A percentile compares a stretch with the other conserved stretches of the same genome.
Evolutionary conservation across 2,329 filamentous ascomycete genomes (phyloP).

Genomic region (Microsporum ferrugineum): DNA sequence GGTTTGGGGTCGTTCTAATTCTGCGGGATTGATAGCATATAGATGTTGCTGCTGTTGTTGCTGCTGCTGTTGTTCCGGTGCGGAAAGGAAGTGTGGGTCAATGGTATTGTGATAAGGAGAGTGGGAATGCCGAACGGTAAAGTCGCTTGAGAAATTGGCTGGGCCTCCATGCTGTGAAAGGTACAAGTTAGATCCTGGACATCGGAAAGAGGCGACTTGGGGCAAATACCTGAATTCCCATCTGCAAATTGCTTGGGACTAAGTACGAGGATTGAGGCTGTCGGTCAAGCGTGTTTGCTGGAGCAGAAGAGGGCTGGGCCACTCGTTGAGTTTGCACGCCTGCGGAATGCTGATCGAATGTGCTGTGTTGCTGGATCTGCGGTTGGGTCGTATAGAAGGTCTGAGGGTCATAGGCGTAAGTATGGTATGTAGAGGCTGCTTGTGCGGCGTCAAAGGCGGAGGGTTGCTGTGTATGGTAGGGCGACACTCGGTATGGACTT

Average conservation of each 20-base stretch:
- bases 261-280: conserved; percentile 1
- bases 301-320: not conserved
- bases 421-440: conserved; percentile 17
- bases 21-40: conserved; percentile 15
- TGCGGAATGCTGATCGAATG: not conserved
- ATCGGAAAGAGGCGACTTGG: not conserved
- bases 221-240: conserved; percentile 2
- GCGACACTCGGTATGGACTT: conserved; percentile 8
- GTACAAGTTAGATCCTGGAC: not conserved
- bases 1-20: conserved; percentile 9
- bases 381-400: conserved; percentile 21
- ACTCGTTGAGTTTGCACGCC: not conserved
- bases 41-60: conserved; percentile 1
- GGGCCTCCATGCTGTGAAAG: conserved; percentile 7
- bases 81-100: conserved; percentile 30
- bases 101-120: conserved; percentile 28
- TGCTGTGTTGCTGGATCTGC: conserved; percentile 1
- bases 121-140: conserved; percentile 16
- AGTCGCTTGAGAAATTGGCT: conserved; percentile 25
- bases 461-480: conserved; percentile 13
- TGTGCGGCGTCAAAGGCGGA: conserved; percentile 9
- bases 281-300: not conserved
- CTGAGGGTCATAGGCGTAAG: conserved; percentile 23
- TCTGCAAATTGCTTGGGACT: not conserved
- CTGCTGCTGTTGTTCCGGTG: conserved; percentile 9